These are phyloP conservation scores for Rugosomyces carneus DNA, from an alignment of 1,284 basidiomycete species.

Conservation along the genomic window DNA sequence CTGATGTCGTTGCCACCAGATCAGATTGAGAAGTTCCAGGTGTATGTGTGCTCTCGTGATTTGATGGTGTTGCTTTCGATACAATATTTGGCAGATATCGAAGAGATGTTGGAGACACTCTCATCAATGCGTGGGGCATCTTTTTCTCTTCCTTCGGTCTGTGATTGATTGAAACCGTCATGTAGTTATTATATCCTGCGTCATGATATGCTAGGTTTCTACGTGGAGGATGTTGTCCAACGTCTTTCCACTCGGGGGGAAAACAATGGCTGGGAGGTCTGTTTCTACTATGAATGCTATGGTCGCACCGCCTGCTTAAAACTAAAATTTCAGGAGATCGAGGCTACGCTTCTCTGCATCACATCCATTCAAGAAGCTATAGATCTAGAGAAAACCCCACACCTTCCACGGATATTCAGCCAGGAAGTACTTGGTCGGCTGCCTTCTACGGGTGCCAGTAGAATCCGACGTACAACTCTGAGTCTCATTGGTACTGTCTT, in stretches of 20 bases:
- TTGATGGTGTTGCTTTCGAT: background rate
- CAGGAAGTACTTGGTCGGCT: slow-evolving; percentile 61
- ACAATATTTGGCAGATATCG: slow-evolving; percentile 52
- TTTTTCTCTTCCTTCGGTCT: background rate
- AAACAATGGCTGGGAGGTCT: slow-evolving; percentile 63
- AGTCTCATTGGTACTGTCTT: slow-evolving; percentile 54
- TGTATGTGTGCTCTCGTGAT: slow-evolving; percentile 32
- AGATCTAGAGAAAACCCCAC: slow-evolving; percentile 62
- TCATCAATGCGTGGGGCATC: slow-evolving; percentile 75
- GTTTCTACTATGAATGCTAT: slow-evolving; percentile 15
- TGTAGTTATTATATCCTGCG: slow-evolving; percentile 82
- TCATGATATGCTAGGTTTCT: slow-evolving; percentile 71
- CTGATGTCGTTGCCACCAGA: slow-evolving; percentile 34
- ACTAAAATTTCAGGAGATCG: slow-evolving; percentile 56
- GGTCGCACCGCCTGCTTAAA: background rate
- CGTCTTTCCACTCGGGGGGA: slow-evolving; percentile 38
- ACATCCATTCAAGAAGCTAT: slow-evolving; percentile 84
- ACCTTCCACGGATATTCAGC: slow-evolving; percentile 66
- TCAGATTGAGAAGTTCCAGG: slow-evolving; percentile 68
- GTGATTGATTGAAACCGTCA: too few relatives aligned
- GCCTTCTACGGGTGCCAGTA: slow-evolving; percentile 55
- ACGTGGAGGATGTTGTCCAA: slow-evolving; percentile 55
- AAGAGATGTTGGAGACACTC: slow-evolving; percentile 83
- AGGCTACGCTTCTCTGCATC: slow-evolving; percentile 79
- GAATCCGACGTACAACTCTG: slow-evolving; percentile 69